These are phyloP conservation scores for Yamadazyma sp. DNA, from an alignment of 805 yeast species.

Conservation along the genomic window DNA sequence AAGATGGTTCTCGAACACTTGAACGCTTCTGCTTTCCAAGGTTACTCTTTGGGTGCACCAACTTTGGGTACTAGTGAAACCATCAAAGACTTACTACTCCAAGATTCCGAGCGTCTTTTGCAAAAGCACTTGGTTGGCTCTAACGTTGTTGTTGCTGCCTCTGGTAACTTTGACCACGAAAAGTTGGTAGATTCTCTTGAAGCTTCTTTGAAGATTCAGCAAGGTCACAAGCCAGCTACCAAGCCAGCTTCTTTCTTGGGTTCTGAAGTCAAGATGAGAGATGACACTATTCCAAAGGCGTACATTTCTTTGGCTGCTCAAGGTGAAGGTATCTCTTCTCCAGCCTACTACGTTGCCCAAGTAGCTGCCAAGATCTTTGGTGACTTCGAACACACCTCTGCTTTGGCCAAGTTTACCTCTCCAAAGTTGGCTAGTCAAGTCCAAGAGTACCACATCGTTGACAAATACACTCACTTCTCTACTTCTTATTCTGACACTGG, in stretches of 20 bases:
- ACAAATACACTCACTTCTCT: constrained; percentile 70
- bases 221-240: constrained; percentile 49
- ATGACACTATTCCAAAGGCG: constrained; percentile 80
- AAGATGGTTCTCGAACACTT: constrained; percentile 69
- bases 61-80: constrained; percentile 72
- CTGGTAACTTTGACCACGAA: constrained; percentile 73
- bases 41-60: constrained; percentile 77
- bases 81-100: constrained; percentile 52
- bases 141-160: constrained; percentile 66
- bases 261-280: constrained; percentile 85
- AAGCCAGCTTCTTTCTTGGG: constrained; percentile 72
- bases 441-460: constrained; percentile 71
- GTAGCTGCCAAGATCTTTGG: constrained; percentile 67
- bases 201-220: constrained; percentile 45
- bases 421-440: constrained; percentile 70
- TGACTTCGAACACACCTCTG: constrained; percentile 53
- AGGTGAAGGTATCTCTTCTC: constrained; percentile 65
- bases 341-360: constrained; percentile 66
- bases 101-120: constrained; percentile 59
- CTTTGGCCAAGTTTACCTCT: constrained; percentile 52
- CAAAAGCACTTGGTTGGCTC: constrained; percentile 57
- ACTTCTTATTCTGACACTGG: constrained; percentile 74
- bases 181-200: constrained; percentile 67
- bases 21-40: constrained; percentile 84
- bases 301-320: constrained; percentile 73